Base-by-base conservation (phyloP, 331 rosid species). In the Rhamnella rubrinervis region DNA sequence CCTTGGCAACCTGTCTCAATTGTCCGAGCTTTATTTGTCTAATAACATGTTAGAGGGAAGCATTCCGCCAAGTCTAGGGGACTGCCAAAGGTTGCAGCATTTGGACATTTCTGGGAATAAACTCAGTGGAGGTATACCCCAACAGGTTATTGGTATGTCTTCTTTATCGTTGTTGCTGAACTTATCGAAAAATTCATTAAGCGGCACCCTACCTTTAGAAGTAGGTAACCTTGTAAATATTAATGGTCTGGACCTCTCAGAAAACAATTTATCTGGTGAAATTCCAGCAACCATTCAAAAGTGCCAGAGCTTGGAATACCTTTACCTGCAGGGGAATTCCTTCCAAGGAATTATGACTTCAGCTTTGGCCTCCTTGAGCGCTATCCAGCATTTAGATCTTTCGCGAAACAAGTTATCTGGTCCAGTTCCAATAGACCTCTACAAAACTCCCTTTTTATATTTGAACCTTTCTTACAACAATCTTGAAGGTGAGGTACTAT, bases 31-130 rank as follows among this genome's bases (percentile, higher is more conserved):
- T 2, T 4, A 1, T 8, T 7, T 60, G 37, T 23, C 17, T 0
- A 56, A 23, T 13, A 77, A 77, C 37, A 40, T 1, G 8, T 60
- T 75, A 18, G 53, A 60, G 66, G 79, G 74, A 41, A 61, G 64
- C 9, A 68, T 61, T 67, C 70, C 79, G 7, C 52, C 40, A 20
- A 23, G 68, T 63, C 21, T 66, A 23, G 77, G 71, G 1, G 19
- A 82, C 2, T 77, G 68, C 38, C 55, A 9, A 28, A 6, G 10
- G 1, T 55, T 82, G 57, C 64, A 40, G 10, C 0, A 0, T 1
- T 44, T 81, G 13, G 57, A 70, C 35, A 64, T 81, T 39, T 74
- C 82, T 2, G 1, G 20, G 8, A 82, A 82, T 46, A 63, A 40
- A 1, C 62, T 77, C 6, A 50, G 7, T 0, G 70, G 72, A 0